phyloP scores from a whole-genome alignment of 495 filamentous ascomycete genomes.

The Podospora conica region DNA sequence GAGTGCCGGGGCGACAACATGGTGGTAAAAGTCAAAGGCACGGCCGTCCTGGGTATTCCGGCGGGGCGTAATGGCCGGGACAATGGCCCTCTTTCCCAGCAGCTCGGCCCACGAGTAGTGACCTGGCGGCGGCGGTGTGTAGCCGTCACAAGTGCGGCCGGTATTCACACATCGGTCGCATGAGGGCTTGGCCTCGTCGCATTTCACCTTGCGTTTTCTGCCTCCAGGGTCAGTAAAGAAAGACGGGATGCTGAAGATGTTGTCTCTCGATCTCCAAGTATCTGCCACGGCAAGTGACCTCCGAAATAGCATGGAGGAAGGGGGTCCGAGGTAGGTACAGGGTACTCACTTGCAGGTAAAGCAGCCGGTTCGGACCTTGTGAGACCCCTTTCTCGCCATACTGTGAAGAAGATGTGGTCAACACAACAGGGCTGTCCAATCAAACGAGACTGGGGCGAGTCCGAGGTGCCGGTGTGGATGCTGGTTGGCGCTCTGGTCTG shows the following conservation, averaged over 20 bases:
- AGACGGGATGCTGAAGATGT: too few species aligned
- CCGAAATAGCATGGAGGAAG: neutral
- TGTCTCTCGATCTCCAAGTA: conserved; percentile 7
- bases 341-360: conserved; percentile 35
- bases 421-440: neutral
- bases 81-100: conserved; percentile 19
- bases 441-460: neutral
- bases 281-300: too few species aligned
- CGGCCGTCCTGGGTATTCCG: conserved; percentile 26
- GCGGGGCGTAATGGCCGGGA: conserved; percentile 16
- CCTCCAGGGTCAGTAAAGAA: conserved; percentile 2
- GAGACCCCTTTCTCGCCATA: conserved; percentile 34
- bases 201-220: conserved; percentile 33
- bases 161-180: conserved; percentile 28
- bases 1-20: conserved; percentile 32
- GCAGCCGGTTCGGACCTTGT: conserved; percentile 35
- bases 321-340: neutral
- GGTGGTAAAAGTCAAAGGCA: conserved; percentile 40
- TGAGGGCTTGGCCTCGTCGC: conserved; percentile 32
- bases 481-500: neutral
- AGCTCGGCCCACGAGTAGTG: conserved; percentile 24
- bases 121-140: conserved; percentile 13
- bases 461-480: neutral
- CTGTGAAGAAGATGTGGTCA: neutral
- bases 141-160: conserved; percentile 30